A percentile compares a stretch with the other conserved stretches of the same genome.
Conservation (phyloP, 495 filamentous ascomycete genomes). For the Xylaria bambusicola region DNA sequence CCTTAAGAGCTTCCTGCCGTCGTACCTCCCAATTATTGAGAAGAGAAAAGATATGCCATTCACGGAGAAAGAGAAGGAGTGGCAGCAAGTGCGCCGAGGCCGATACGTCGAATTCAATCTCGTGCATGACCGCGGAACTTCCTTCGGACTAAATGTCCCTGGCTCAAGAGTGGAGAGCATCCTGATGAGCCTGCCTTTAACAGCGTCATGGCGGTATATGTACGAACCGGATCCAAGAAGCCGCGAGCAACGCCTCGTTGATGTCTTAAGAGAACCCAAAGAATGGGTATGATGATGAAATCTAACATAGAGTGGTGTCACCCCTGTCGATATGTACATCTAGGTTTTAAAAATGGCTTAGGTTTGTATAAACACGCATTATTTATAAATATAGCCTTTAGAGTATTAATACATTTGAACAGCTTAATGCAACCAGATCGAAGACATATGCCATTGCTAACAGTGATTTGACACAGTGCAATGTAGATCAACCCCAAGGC, state of each 20-base stretch:
- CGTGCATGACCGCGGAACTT: constrained; percentile 93
- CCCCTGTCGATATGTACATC: background rate
- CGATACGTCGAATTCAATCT: constrained; percentile 99
- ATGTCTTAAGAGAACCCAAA: constrained; percentile 79
- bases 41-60: constrained; percentile 89
- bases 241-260: constrained; percentile 72
- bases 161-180: constrained; percentile 93
- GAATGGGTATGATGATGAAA: constrained; percentile 77
- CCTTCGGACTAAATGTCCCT: constrained; percentile 91
- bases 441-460: no score
- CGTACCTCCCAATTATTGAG: constrained; percentile 86
- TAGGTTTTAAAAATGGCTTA: background rate
- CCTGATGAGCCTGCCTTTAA: constrained; percentile 92
- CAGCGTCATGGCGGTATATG: constrained; percentile 96
- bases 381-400: background rate
- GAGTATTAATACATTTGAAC: background rate
- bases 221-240: constrained; percentile 75
- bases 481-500: background rate
- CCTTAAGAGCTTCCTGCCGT: constrained; percentile 83
- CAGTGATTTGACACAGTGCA: background rate
- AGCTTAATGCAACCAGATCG: background rate
- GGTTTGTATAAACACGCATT: background rate
- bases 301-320: background rate
- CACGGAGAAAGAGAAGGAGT: constrained; percentile 81
- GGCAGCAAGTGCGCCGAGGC: constrained; percentile 93